Conservation (phyloP, 345 rosid genomes). For the Gossypium mustelinum region DNA sequence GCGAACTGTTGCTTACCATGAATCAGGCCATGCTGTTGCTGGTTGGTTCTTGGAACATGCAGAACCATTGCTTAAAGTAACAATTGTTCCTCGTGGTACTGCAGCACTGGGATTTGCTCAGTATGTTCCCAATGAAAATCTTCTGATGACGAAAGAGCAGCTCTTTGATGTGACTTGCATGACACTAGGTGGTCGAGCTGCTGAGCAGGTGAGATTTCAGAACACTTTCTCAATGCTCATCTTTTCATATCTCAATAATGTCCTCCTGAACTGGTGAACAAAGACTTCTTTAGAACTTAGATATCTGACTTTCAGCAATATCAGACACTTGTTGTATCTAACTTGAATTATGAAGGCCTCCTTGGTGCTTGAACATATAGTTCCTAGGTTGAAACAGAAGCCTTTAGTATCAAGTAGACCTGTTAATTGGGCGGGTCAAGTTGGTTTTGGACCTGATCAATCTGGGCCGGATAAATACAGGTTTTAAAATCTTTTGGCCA, state of each 20-base stretch:
- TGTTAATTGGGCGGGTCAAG: background rate
- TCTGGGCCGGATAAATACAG: background rate
- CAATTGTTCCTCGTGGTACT: constrained; percentile 55
- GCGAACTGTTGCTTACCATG: constrained; percentile 52
- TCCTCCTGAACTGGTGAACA: background rate
- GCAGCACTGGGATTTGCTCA: constrained; percentile 55
- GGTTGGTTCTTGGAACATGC: constrained; percentile 61
- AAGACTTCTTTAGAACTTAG: background rate
- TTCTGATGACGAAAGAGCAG: constrained; percentile 52
- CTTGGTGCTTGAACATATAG: background rate
- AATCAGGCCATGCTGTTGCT: constrained; percentile 59
- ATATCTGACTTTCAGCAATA: background rate
- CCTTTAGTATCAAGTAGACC: background rate
- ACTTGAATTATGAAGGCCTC: background rate
- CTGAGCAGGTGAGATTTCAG: constrained; percentile 43
- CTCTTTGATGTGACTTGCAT: constrained; percentile 54
- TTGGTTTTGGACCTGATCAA: background rate
- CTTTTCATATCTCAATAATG: background rate
- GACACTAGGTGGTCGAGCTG: constrained; percentile 57
- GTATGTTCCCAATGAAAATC: constrained; percentile 53
- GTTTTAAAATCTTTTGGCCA: background rate
- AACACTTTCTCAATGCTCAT: background rate
- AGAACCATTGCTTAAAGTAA: constrained; percentile 53
- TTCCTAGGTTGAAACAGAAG: background rate
- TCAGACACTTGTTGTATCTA: background rate